Percentiles rank a stretch among this genome's conserved stretches.
phyloP scores from a whole-genome alignment of 208 protist genomes.

The Perkinsela sp. region DNA sequence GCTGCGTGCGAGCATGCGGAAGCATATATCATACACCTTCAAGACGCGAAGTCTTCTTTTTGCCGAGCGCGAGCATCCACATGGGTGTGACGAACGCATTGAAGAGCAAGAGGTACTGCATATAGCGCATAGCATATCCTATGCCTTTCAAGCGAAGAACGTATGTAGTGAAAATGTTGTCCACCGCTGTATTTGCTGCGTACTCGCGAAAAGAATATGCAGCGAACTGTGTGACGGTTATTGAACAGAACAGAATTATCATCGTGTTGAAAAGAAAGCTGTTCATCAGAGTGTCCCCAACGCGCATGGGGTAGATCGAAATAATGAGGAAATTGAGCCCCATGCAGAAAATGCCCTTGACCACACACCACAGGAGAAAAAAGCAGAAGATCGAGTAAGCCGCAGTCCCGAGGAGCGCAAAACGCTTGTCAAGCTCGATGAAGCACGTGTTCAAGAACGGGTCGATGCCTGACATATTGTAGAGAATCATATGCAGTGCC shows the following conservation, averaged over 20 bases:
- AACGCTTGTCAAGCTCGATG: slow-evolving; percentile 20
- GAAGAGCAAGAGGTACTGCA: slow-evolving; percentile 20
- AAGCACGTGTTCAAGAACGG: slow-evolving; percentile 43
- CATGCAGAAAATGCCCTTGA: slow-evolving; percentile 58
- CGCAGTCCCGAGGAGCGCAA: slow-evolving; percentile 43
- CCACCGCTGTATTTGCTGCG: slow-evolving; percentile 16
- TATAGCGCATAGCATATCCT: slow-evolving; percentile 13
- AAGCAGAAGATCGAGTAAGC: slow-evolving; percentile 50
- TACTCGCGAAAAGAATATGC: slow-evolving; percentile 47
- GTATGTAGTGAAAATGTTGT: slow-evolving; percentile 16
- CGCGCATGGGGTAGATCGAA: slow-evolving; percentile 27
- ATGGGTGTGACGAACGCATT: slow-evolving; percentile 18
- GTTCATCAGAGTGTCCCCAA: slow-evolving; percentile 65
- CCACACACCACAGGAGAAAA: slow-evolving; percentile 50
- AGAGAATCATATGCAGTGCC: slow-evolving; percentile 52
- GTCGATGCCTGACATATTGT: slow-evolving; percentile 20
- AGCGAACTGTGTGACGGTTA: slow-evolving; percentile 61
- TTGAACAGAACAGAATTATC: slow-evolving; percentile 47
- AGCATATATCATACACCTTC: too few species aligned
- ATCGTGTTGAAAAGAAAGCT: slow-evolving; percentile 72
- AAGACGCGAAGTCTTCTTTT: slow-evolving; percentile 1
- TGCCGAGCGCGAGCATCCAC: slow-evolving; percentile 16
- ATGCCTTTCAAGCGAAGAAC: slow-evolving; percentile 15
- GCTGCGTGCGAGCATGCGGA: too few species aligned
- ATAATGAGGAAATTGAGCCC: slow-evolving; percentile 25